phyloP scores from a whole-genome alignment of 2,329 filamentous ascomycete species.

The Fusarium beomiforme region DNA sequence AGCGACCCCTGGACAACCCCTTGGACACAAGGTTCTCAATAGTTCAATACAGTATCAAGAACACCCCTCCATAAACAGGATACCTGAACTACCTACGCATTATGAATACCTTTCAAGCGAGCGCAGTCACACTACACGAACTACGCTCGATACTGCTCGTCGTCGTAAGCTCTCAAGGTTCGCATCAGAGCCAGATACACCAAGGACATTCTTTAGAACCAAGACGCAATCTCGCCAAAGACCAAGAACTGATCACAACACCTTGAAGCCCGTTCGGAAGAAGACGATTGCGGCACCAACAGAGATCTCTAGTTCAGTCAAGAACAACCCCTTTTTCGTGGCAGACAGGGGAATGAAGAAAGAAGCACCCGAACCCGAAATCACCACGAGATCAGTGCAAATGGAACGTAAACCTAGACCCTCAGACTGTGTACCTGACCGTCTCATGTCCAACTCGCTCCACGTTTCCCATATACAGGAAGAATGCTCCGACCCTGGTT shows the following conservation, averaged over 20 bases:
- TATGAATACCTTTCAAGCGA: background rate
- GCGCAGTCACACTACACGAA: background rate
- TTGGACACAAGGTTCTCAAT: background rate
- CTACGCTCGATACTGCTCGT: slow-evolving; percentile 1
- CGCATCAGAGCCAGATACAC: slow-evolving; percentile 18
- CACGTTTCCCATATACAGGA: slow-evolving; percentile 15
- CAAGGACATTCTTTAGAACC: slow-evolving; percentile 5
- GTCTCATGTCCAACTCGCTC: slow-evolving; percentile 19
- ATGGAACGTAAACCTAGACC: slow-evolving; percentile 31
- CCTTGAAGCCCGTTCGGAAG: slow-evolving; percentile 11
- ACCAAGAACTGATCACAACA: background rate
- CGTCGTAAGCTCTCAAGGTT: slow-evolving; percentile 14
- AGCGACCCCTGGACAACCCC: slow-evolving; percentile 42
- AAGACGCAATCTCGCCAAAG: slow-evolving; percentile 12
- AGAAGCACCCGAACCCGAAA: slow-evolving; percentile 33
- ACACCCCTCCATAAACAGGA: slow-evolving; percentile 1
- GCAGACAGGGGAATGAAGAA: slow-evolving; percentile 43
- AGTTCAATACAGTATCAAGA: slow-evolving; percentile 1
- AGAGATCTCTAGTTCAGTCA: slow-evolving; percentile 32
- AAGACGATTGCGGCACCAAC: slow-evolving; percentile 19
- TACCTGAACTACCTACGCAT: background rate
- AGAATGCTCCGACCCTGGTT: slow-evolving; percentile 43
- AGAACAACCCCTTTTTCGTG: slow-evolving; percentile 48
- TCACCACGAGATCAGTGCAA: slow-evolving; percentile 29
- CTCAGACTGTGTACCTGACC: slow-evolving; percentile 47